Evolutionary conservation across 306 rosid genomes (phyloP).

Genomic region (Gillenia trifoliata): DNA sequence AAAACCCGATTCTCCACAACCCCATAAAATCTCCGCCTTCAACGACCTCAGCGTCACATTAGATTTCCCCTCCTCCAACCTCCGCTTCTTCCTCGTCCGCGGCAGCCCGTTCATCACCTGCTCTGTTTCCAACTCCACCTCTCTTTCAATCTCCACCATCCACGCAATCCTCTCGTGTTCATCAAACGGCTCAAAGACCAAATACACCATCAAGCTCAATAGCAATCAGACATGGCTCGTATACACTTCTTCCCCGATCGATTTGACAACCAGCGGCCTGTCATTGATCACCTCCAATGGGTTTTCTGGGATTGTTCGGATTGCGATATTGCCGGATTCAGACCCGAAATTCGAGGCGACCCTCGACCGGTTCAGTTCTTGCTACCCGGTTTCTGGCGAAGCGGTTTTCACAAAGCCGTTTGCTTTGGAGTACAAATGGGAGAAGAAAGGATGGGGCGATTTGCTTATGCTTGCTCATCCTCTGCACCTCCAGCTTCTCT

Average conservation of each 20-base stretch:
- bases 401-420: slow-evolving; percentile 54
- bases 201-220: slow-evolving; percentile 52
- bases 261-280: slow-evolving; percentile 17
- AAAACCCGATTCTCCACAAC: slow-evolving; percentile 17
- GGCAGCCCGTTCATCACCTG: slow-evolving; percentile 79
- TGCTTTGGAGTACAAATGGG: slow-evolving; percentile 64
- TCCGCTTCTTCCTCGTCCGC: slow-evolving; percentile 63
- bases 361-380: slow-evolving; percentile 56
- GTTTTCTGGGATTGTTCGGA: slow-evolving; percentile 63
- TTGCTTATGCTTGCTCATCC: slow-evolving; percentile 81
- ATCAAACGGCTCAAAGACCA: slow-evolving; percentile 43
- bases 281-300: slow-evolving; percentile 49
- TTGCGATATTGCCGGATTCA: slow-evolving; percentile 52
- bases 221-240: slow-evolving; percentile 82
- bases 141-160: slow-evolving; percentile 55
- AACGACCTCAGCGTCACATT: slow-evolving; percentile 70
- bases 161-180: slow-evolving; percentile 62
- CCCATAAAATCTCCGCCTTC: slow-evolving; percentile 56
- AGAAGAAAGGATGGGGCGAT: slow-evolving; percentile 66
- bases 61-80: slow-evolving; percentile 63
- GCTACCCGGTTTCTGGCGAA: slow-evolving; percentile 76
- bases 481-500: slow-evolving; percentile 58
- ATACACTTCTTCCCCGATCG: slow-evolving; percentile 55
- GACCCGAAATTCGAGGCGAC: slow-evolving; percentile 22
- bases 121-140: slow-evolving; percentile 33